Percentiles rank a stretch among this genome's conserved stretches.
phyloP scores from a whole-genome alignment of 371 early-diverging fungal genomes.

The Chytridiales sp. region DNA sequence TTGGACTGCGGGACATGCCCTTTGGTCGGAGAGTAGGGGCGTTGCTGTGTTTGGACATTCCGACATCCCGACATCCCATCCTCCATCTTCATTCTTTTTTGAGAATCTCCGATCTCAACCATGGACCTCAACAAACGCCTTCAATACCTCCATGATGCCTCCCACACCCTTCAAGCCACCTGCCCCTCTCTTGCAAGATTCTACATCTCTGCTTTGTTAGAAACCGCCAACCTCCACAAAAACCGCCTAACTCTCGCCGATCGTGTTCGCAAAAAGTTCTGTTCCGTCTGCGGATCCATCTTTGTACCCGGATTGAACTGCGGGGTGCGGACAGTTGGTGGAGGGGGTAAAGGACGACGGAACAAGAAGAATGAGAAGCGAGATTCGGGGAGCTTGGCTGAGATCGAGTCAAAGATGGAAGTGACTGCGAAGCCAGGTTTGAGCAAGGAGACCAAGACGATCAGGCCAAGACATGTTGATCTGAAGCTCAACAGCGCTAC shows the following conservation, averaged over 20 bases:
- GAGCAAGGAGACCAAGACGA: neutral
- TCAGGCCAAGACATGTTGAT: neutral
- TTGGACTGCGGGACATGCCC: too few species aligned
- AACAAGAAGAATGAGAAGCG: neutral
- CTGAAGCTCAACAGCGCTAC: neutral
- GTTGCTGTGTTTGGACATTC: too few species aligned
- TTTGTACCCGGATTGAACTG: slow-evolving; percentile 9
- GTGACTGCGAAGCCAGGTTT: neutral
- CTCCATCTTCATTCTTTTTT: too few species aligned
- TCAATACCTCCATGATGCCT: slow-evolving; percentile 11
- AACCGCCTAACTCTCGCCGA: neutral
- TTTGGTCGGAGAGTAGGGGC: too few species aligned
- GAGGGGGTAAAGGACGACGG: slow-evolving; percentile 43
- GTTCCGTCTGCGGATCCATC: slow-evolving; percentile 1
- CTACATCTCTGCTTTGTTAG: slow-evolving; percentile 1
- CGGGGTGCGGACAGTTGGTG: neutral
- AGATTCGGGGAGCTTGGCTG: neutral
- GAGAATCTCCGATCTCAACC: too few species aligned
- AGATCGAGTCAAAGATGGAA: neutral
- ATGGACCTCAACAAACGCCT: slow-evolving; percentile 6
- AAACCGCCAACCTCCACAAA: too few species aligned
- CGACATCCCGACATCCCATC: too few species aligned
- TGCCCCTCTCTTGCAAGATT: neutral
- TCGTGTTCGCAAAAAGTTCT: neutral
- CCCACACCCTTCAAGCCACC: neutral